Base-by-base conservation (phyloP, 2,329 filamentous ascomycete genomes). In the Colletotrichum chrysophilum region DNA sequence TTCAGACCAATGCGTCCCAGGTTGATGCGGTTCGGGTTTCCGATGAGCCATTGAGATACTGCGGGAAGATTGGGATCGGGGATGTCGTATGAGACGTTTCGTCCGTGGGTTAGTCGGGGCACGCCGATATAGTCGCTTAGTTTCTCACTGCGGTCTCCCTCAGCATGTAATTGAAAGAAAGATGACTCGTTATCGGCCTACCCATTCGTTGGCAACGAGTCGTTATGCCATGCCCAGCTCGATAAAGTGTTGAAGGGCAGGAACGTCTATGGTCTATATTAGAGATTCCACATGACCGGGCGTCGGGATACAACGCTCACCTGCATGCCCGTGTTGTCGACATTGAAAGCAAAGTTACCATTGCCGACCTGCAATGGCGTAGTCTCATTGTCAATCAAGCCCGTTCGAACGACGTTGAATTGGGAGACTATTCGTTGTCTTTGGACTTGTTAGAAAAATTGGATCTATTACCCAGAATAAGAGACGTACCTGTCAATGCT, bases 341-440 rank as follows among this genome's bases (percentile, higher is more conserved):
- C 86, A 7, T 85, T 85, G 74, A 88, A 88, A 2, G 87, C 87
- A 75, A 88, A 87, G 78, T 89, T 87, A 16, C 87, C 87, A 77
- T 88, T 88, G 24, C 87, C 87, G 2, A 89, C 87, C 76, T 88
- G 87, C 36, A 92, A 81, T 0, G 90, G 90, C 5, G 89, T 91
- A 2, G 82, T 83, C 21, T 87, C 87, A 43, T 80, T 79, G 66
- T 80, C 55, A 21, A 81, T 79, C 2, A 80, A 30, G 4, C 28
- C 68, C 5, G 78, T 81, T 4, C 80, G 79, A 2, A 81, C 60
- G 5, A 81, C 70, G 12, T 79, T 81, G 24, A 81, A 79, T 1
- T 77, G 67, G 0, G 71, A 70, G 1, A 81, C 80, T 26, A 80
- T 77, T 1, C 62, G 65, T 48, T 81, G 71, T 52, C 80, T 81